Percentiles rank a stretch among this genome's conserved stretches.
phyloP scores from a whole-genome alignment of 2,329 filamentous ascomycete genomes.

The Botrytis medusae region DNA sequence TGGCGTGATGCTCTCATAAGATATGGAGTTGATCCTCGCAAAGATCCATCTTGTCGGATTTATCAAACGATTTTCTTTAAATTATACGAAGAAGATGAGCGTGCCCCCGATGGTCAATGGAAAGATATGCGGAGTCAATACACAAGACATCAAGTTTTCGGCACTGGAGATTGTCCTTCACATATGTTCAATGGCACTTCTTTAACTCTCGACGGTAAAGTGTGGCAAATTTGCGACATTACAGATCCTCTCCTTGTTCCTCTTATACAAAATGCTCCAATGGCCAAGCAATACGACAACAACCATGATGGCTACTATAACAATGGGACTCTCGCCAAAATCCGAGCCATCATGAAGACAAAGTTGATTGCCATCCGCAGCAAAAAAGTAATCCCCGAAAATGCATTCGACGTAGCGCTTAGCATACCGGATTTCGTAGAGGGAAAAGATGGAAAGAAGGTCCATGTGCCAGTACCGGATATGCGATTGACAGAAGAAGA shows the following conservation, averaged over 20 bases:
- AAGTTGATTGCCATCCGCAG: conserved; percentile 72
- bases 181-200: conserved; percentile 83
- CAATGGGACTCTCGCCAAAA: conserved; percentile 78
- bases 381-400: conserved; percentile 50
- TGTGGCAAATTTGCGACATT: conserved; percentile 94
- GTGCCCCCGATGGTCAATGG: conserved; percentile 30
- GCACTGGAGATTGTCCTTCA: conserved; percentile 42
- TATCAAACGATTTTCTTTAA: conserved; percentile 93
- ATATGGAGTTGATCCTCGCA: conserved; percentile 83
- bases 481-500: conserved; percentile 33
- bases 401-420: conserved; percentile 48
- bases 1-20: conserved; percentile 86
- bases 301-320: conserved; percentile 79
- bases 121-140: conserved; percentile 27
- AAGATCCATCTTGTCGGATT: conserved; percentile 69
- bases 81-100: conserved; percentile 46
- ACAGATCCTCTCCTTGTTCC: conserved; percentile 71
- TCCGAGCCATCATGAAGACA: conserved; percentile 82
- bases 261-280: conserved; percentile 63
- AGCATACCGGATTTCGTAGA: conserved; percentile 39
- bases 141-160: conserved; percentile 29
- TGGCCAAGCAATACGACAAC: conserved; percentile 59
- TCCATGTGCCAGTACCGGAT: conserved; percentile 37
- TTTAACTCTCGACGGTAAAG: conserved; percentile 76
- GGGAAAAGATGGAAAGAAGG: conserved; percentile 28